Conservation (phyloP, 306 rosid species). For the Quercus parvula region DNA sequence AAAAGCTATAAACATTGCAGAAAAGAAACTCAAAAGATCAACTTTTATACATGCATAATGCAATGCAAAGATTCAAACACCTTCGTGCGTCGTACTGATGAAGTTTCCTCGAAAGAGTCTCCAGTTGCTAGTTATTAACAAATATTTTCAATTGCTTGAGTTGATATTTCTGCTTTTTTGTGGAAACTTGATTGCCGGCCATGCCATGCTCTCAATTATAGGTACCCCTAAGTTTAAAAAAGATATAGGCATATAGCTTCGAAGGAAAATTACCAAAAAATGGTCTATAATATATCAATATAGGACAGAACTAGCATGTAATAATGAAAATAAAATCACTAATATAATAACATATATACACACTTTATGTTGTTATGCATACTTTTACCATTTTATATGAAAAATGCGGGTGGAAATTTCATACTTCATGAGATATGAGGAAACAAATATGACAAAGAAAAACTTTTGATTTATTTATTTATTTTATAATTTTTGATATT, state of each 20-base stretch:
- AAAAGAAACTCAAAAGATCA: background rate
- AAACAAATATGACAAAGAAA: no score
- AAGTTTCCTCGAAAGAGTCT: background rate
- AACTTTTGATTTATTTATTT: no score
- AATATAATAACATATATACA: no score
- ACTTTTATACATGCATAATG: background rate
- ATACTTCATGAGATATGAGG: no score
- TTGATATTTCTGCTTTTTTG: background rate
- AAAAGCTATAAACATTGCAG: slow-evolving; percentile 12
- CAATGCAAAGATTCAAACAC: background rate
- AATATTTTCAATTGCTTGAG: background rate
- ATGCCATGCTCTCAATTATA: background rate
- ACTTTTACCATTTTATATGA: no score
- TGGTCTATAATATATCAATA: no score
- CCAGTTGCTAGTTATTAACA: background rate
- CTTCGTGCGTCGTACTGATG: background rate
- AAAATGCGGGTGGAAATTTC: no score
- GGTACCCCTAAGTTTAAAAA: background rate
- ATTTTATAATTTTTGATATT: no score
- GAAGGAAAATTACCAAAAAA: background rate
- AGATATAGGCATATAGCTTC: background rate
- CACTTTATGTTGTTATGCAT: no score
- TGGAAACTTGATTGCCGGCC: background rate
- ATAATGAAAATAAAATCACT: no score
- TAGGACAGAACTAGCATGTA: no score